Conservation (phyloP, 2,329 filamentous ascomycete species). For the Colletotrichum sp. region DNA sequence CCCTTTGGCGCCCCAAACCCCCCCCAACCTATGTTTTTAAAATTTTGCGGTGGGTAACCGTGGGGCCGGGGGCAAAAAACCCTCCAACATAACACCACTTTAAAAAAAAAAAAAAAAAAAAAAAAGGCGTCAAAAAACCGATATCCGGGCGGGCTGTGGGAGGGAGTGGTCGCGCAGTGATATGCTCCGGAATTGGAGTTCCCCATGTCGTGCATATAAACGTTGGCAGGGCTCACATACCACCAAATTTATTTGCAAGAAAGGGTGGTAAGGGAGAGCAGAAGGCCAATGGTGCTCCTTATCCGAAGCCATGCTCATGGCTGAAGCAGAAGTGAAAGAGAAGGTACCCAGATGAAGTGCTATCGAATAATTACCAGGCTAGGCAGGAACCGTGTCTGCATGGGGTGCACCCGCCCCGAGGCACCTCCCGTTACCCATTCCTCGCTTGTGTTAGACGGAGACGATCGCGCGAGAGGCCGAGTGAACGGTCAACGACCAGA, state of each 20-base stretch:
- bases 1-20: too few relatives aligned
- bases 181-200: background rate
- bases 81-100: too few relatives aligned
- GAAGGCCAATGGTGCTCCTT: background rate
- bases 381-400: background rate
- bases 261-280: background rate
- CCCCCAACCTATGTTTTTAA: too few relatives aligned
- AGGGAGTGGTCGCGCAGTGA: background rate
- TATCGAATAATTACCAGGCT: background rate
- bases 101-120: background rate
- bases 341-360: background rate
- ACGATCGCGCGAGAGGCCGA: background rate
- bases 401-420: background rate
- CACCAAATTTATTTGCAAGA: background rate
- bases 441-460: background rate
- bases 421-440: background rate
- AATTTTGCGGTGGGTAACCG: too few relatives aligned
- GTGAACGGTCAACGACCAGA: background rate
- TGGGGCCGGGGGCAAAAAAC: too few relatives aligned
- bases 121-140: background rate
- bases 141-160: background rate
- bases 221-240: background rate
- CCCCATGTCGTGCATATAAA: constrained; percentile 19
- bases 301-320: background rate
- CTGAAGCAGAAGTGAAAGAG: background rate